Evolutionary conservation across 179 eudicot genomes (phyloP), one percentile per base, ranked within the genome.

Genomic region (Vitellaria paradoxa): DNA sequence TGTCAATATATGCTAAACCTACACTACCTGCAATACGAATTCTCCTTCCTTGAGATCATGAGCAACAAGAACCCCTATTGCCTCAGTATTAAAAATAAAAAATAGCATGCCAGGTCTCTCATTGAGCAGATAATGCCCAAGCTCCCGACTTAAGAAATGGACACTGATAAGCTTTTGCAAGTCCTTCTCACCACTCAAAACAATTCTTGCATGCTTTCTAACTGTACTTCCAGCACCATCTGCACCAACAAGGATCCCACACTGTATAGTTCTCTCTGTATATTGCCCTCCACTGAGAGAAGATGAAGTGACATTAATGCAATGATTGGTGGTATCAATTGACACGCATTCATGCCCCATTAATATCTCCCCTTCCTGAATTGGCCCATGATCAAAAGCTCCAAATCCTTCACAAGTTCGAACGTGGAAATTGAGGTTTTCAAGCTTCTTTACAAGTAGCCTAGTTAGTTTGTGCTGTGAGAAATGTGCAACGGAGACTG

Each of bases 91-190:
- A 77, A 96, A 96, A 79, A 96, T 85, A 80, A 96, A 96, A 81
- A 89, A 96, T 24, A 96, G 86, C 99, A 96, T 96, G 65, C 98
- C 99, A 24, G 97, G 97, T 82, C 93, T 91, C 84, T 93, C 88
- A 75, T 81, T 83, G 65, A 90, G 91, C 55, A 96, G 73, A 81
- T 90, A 96, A 82, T 80, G 77, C 18, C 99, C 99, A 24, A 96
- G 88, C 66, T 82, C 86, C 81, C 79, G 86, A 84, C 97, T 90
- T 65, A 76, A 47, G 70, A 95, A 95, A 81, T 95, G 99, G 79
- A 95, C 89, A 77, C 97, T 95, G 57, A 95, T 86, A 79, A 96
- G 89, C 74, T 91, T 93, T 83, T 93, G 98, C 87, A 96, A 79
- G 82, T 91, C 91, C 56, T 82, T 87, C 81, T 96, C 96, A 21